A percentile compares a stretch with the other conserved stretches of the same genome.
These are phyloP conservation scores for Eurotiales sp. DNA, from an alignment of 2,329 filamentous ascomycete genomes.

Conservation along the genomic window DNA sequence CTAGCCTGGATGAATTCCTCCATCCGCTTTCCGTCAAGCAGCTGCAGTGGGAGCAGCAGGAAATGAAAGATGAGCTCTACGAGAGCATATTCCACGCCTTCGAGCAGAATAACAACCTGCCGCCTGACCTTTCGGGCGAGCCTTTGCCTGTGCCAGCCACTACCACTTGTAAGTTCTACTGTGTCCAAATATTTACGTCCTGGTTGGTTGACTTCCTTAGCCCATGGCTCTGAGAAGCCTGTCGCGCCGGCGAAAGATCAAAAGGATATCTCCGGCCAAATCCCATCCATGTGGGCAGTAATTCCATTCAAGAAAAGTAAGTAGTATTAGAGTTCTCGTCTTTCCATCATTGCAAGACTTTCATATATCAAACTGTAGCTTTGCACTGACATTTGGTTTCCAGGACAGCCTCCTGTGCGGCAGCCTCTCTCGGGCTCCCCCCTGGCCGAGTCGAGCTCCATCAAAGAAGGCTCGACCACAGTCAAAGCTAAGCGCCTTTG, in stretches of 20 bases:
- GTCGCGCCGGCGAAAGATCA: neutral
- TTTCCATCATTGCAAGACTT: neutral
- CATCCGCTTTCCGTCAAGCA: neutral
- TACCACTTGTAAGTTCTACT: slow-evolving; percentile 13
- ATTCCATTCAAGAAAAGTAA: neutral
- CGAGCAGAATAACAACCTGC: neutral
- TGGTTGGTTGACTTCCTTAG: neutral
- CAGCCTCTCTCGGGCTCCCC: neutral
- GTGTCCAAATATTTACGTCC: too few relatives aligned
- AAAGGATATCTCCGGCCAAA: neutral
- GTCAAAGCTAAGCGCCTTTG: slow-evolving; percentile 1
- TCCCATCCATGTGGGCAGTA: too few relatives aligned
- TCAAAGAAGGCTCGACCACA: neutral
- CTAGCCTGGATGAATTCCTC: neutral
- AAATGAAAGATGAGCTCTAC: slow-evolving; percentile 2
- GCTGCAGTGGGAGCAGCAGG: slow-evolving; percentile 3
- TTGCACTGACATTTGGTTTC: neutral
- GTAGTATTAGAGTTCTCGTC: neutral
- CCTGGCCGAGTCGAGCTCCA: neutral
- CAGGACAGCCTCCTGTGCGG: neutral
- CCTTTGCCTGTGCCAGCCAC: neutral
- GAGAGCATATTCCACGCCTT: slow-evolving; percentile 4
- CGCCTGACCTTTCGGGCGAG: neutral
- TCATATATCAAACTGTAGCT: neutral
- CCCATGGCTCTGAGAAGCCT: neutral